Conservation (phyloP, 2,329 filamentous ascomycete genomes). For the Microcyclosporella mali region DNA sequence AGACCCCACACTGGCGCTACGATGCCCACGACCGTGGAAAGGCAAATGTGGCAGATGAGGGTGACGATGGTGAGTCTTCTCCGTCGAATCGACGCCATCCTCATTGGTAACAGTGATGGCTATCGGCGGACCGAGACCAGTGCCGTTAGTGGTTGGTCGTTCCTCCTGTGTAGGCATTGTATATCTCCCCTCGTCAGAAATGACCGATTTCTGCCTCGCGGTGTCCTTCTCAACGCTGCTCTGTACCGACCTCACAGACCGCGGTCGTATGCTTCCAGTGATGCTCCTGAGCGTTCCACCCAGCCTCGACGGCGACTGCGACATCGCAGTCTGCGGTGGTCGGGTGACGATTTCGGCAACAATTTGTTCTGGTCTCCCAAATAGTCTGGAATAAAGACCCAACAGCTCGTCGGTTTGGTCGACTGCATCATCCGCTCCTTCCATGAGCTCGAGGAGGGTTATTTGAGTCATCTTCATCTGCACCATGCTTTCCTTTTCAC, state of each 20-base stretch:
- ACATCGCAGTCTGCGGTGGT: slow-evolving; percentile 45
- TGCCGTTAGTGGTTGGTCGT: slow-evolving; percentile 17
- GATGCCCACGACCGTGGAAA: slow-evolving; percentile 19
- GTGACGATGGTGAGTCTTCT: slow-evolving; percentile 33
- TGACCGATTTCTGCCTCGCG: slow-evolving; percentile 12
- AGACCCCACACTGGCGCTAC: slow-evolving; percentile 7
- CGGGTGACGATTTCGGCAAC: slow-evolving; percentile 18
- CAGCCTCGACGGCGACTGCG: slow-evolving; percentile 21
- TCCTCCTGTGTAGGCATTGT: slow-evolving; percentile 8
- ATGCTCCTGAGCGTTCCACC: slow-evolving; percentile 43
- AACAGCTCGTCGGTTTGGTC: slow-evolving; percentile 83
- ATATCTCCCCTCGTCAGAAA: slow-evolving; percentile 17
- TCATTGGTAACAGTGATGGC: slow-evolving; percentile 73
- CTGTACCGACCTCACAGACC: slow-evolving; percentile 32
- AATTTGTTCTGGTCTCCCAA: slow-evolving; percentile 54
- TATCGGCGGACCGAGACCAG: slow-evolving; percentile 45
- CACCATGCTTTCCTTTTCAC: slow-evolving; percentile 80
- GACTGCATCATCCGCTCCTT: slow-evolving; percentile 78
- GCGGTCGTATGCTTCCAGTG: slow-evolving; percentile 65
- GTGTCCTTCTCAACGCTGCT: slow-evolving; percentile 39
- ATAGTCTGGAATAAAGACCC: slow-evolving; percentile 72
- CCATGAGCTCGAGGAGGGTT: slow-evolving; percentile 71
- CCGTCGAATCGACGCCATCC: slow-evolving; percentile 31
- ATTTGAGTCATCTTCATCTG: slow-evolving; percentile 95
- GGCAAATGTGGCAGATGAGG: slow-evolving; percentile 32